phyloP scores from a whole-genome alignment of 257 asterid species.

The Solanum clarkiae region DNA sequence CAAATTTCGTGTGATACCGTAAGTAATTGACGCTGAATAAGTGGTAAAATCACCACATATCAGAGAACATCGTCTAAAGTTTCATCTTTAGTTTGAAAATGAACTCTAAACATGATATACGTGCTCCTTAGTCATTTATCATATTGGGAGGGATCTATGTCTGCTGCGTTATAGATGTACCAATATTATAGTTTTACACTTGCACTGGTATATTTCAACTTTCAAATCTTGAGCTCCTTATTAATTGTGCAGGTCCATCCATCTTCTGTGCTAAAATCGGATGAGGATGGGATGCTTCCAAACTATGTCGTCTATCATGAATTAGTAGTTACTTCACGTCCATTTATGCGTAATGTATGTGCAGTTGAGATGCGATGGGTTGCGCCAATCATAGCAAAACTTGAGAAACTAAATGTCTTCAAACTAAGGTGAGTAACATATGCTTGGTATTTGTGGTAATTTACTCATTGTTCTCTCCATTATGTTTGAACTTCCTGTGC shows the following conservation, averaged over 20 bases:
- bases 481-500: constrained; percentile 3
- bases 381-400: constrained; percentile 53
- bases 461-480: background rate
- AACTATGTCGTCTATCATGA: constrained; percentile 76
- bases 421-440: constrained; percentile 51
- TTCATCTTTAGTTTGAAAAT: background rate
- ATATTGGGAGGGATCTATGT: background rate
- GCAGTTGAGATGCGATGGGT: constrained; percentile 82
- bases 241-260: constrained; percentile 62
- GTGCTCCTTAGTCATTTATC: background rate
- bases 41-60: background rate
- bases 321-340: constrained; percentile 68
- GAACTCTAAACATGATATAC: background rate
- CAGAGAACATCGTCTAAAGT: background rate
- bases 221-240: background rate
- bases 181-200: background rate
- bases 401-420: constrained; percentile 44
- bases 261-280: constrained; percentile 61
- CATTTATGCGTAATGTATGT: constrained; percentile 85
- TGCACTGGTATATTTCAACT: background rate
- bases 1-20: background rate
- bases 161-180: background rate
- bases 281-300: constrained; percentile 85
- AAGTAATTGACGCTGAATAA: background rate
- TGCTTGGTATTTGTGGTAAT: background rate